Conservation (phyloP, 1,284 basidiomycete species). For the Peniophora sp. region DNA sequence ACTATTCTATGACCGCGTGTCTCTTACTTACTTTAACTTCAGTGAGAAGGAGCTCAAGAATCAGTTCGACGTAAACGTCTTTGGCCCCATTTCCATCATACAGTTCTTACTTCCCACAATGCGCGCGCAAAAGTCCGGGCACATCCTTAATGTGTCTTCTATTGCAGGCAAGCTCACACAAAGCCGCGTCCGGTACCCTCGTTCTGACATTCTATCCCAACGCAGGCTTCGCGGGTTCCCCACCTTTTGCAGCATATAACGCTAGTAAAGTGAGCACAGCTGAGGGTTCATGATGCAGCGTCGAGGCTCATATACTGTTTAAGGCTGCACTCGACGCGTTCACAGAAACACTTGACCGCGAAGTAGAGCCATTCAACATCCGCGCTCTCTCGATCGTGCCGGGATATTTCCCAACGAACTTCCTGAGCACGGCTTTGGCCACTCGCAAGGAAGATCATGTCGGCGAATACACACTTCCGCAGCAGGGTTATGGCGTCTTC, state of each 20-base stretch:
- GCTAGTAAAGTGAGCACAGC: too few relatives aligned
- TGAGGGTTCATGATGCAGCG: too few relatives aligned
- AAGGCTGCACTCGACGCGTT: constrained; percentile 22
- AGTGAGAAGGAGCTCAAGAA: constrained; percentile 15
- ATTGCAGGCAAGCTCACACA: too few relatives aligned
- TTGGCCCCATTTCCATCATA: constrained; percentile 22
- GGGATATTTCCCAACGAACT: constrained; percentile 23
- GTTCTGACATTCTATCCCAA: constrained; percentile 6
- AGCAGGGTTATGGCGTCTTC: constrained; percentile 12
- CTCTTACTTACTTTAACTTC: neutral
- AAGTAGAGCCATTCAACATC: constrained; percentile 20
- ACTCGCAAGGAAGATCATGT: neutral
- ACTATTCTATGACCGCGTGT: neutral
- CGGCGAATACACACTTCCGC: constrained; percentile 14
- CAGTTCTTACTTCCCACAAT: constrained; percentile 21
- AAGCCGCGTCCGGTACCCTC: too few relatives aligned
- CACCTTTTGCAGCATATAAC: constrained; percentile 18
- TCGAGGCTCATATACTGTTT: too few relatives aligned
- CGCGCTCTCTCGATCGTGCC: constrained; percentile 19
- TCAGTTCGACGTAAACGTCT: constrained; percentile 25
- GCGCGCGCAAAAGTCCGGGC: constrained; percentile 16
- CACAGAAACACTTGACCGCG: constrained; percentile 19
- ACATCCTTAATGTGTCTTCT: constrained; percentile 20
- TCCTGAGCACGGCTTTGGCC: constrained; percentile 12
- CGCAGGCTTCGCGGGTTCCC: neutral